Conservation (phyloP, 2,329 filamentous ascomycete genomes). For the Periglandula ipomoeae region DNA sequence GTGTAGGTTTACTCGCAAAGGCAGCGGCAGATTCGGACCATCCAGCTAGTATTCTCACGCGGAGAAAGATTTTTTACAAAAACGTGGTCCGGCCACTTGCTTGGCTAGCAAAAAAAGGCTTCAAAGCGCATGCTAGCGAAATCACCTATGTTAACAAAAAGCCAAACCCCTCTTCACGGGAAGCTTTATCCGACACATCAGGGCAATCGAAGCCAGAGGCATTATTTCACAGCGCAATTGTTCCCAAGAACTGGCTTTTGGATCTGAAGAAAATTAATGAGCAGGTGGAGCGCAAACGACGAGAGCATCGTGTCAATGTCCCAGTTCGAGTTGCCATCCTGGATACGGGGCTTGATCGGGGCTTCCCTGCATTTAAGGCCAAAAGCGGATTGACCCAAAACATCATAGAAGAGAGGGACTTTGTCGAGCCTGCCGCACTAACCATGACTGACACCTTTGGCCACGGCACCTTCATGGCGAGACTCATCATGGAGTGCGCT, state of each 20-base stretch:
- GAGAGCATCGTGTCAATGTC: background rate
- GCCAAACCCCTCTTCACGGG: too few relatives aligned
- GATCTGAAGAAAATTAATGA: background rate
- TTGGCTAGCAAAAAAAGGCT: constrained; percentile 1
- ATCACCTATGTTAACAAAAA: background rate
- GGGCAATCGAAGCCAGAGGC: too few relatives aligned
- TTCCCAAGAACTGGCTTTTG: background rate
- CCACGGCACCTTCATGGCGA: background rate
- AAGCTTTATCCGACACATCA: too few relatives aligned
- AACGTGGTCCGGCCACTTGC: constrained; percentile 1
- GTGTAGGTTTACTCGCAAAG: too few relatives aligned
- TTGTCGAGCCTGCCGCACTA: background rate
- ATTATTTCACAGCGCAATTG: background rate
- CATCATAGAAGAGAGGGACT: background rate
- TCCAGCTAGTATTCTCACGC: too few relatives aligned
- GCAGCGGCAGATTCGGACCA: background rate
- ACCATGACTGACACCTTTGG: background rate
- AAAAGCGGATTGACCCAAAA: too few relatives aligned
- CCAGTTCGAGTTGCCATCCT: background rate
- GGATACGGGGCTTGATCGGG: background rate
- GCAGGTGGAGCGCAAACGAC: background rate
- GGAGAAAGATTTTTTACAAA: background rate
- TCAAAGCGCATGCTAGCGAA: background rate
- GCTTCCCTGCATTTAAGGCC: background rate
- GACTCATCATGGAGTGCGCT: background rate